A percentile compares a stretch with the other conserved stretches of the same genome.
These are phyloP conservation scores for Elsinoe necatrix DNA, from an alignment of 2,329 filamentous ascomycete genomes.

Conservation along the genomic window DNA sequence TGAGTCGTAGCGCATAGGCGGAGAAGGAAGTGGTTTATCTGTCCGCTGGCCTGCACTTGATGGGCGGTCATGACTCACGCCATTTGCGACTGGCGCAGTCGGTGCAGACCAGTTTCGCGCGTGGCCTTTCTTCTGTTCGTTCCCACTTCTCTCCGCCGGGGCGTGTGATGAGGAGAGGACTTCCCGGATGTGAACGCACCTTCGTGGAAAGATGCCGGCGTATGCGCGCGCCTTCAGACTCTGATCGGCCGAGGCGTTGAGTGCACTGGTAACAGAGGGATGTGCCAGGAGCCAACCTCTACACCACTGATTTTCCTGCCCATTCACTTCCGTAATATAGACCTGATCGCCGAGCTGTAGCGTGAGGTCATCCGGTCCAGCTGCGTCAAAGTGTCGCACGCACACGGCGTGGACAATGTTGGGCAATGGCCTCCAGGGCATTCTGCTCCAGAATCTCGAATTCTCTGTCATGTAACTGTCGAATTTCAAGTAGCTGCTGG, in stretches of 20 bases:
- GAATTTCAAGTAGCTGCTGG: neutral
- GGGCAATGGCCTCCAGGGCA: conserved; percentile 96
- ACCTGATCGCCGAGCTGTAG: conserved; percentile 97
- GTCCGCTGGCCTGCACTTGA: neutral
- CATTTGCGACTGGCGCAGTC: conserved; percentile 4
- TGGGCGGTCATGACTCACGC: neutral
- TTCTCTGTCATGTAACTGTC: conserved; percentile 14
- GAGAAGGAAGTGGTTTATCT: neutral
- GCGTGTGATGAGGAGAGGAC: conserved; percentile 60
- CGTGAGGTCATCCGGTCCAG: conserved; percentile 80
- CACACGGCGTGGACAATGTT: conserved; percentile 97
- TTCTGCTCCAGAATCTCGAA: conserved; percentile 31
- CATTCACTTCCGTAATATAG: conserved; percentile 96
- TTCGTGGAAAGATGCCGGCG: conserved; percentile 93
- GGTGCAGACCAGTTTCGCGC: conserved; percentile 6
- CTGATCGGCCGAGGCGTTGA: conserved; percentile 85
- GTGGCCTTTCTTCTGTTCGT: neutral
- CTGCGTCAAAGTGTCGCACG: conserved; percentile 84
- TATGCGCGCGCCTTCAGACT: conserved; percentile 93
- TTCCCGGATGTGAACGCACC: conserved; percentile 90
- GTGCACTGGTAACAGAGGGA: conserved; percentile 79
- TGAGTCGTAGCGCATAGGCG: conserved; percentile 12
- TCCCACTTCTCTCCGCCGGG: conserved; percentile 17
- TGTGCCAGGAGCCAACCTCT: conserved; percentile 92
- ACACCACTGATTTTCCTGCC: conserved; percentile 77